Conservation (phyloP, 2,329 filamentous ascomycete species). For the Neoarthrinium moseri region DNA sequence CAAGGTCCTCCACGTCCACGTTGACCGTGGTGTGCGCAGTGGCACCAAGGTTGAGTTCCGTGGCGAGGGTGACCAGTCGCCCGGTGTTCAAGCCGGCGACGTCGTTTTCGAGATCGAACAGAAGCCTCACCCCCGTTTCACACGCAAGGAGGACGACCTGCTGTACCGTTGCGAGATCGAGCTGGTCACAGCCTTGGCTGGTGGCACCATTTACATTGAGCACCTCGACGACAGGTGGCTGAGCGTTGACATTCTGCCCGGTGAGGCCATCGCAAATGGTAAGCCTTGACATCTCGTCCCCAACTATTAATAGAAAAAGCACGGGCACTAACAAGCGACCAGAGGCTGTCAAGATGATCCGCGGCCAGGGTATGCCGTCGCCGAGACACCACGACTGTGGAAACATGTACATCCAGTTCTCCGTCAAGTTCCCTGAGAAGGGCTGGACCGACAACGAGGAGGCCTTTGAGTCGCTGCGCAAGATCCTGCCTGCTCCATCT, state of each 20-base stretch:
- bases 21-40: slow-evolving; percentile 89
- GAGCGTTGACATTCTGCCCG: slow-evolving; percentile 86
- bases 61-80: slow-evolving; percentile 94
- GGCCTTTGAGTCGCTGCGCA: slow-evolving; percentile 77
- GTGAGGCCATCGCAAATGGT: slow-evolving; percentile 93
- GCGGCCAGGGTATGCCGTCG: slow-evolving; percentile 96
- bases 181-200: slow-evolving; percentile 88
- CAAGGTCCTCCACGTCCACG: slow-evolving; percentile 97
- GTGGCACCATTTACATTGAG: slow-evolving; percentile 88
- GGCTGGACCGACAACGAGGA: slow-evolving; percentile 64
- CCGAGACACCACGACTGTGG: slow-evolving; percentile 92
- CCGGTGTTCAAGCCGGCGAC: slow-evolving; percentile 89
- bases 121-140: slow-evolving; percentile 96
- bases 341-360: slow-evolving; percentile 92
- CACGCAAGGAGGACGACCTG: slow-evolving; percentile 92
- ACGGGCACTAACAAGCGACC: slow-evolving; percentile 17
- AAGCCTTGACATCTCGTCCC: slow-evolving; percentile 36
- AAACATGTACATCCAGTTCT: slow-evolving; percentile 96
- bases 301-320: background rate
- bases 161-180: slow-evolving; percentile 96
- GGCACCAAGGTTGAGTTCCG: slow-evolving; percentile 97
- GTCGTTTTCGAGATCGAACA: slow-evolving; percentile 99
- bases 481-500: slow-evolving; percentile 72
- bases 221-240: slow-evolving; percentile 98
- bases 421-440: slow-evolving; percentile 92